Percentiles rank a stretch among this genome's conserved stretches.
phyloP scores from a whole-genome alignment of 306 rosid genomes.

The Rosa persica region DNA sequence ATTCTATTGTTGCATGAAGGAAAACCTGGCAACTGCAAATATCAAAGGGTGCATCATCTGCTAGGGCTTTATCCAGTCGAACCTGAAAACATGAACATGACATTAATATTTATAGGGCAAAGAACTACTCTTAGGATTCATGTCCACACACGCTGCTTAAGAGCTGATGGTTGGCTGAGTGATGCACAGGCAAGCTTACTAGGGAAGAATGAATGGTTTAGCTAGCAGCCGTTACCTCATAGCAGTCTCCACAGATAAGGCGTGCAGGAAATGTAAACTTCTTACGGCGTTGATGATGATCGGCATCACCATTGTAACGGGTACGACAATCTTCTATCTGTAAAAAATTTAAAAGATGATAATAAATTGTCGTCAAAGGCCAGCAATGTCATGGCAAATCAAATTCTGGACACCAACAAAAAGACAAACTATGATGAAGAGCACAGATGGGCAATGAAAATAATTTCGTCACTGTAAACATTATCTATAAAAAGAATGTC shows the following conservation, averaged over 20 bases:
- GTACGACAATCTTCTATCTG: slow-evolving; percentile 98
- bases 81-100: slow-evolving; percentile 44
- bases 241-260: slow-evolving; percentile 93
- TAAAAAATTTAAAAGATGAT: slow-evolving; percentile 27
- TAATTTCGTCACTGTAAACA: background rate
- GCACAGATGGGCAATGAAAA: background rate
- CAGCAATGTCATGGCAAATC: background rate
- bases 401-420: background rate
- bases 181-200: background rate
- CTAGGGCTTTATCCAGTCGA: slow-evolving; percentile 78
- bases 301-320: slow-evolving; percentile 95
- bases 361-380: background rate
- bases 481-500: slow-evolving; percentile 1
- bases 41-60: slow-evolving; percentile 87
- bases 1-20: background rate
- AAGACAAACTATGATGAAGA: background rate
- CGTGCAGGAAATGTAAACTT: slow-evolving; percentile 94
- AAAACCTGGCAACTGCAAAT: slow-evolving; percentile 89
- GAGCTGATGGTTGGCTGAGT: background rate
- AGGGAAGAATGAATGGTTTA: background rate
- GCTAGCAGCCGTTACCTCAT: slow-evolving; percentile 56
- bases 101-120: background rate
- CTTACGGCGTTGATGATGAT: slow-evolving; percentile 88
- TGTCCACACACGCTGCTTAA: background rate
- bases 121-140: background rate